Evolutionary conservation across 116 monocot genomes (phyloP), one percentile per base, ranked within the genome.

Genomic region (Iris pallida): DNA sequence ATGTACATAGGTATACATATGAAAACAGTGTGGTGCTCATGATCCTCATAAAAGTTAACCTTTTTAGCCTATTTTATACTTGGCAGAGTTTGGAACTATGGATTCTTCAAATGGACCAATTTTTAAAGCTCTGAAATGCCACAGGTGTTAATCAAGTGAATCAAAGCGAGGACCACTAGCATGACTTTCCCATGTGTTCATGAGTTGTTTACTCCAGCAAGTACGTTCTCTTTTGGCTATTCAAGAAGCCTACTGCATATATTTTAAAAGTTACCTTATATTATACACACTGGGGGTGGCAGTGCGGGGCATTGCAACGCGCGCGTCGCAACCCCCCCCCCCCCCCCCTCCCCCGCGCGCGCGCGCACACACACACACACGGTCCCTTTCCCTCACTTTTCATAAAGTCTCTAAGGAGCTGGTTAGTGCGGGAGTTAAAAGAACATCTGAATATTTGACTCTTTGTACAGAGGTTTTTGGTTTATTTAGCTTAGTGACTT

Each of bases 111-210:
- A 44, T 48, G 67, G 62, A 41, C 42, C 42, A 73, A 46, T 64
- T 46, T 57, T 49, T 47, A 53, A 17, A 55, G 76, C 43, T 46
- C 20, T 68, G 55, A 66, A 6, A 18, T 56, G 55, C 43, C 16
- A 9, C 9, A 75, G n/a, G 60, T 51, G 11, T 66, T 68, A 61
- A 30, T 13, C 43, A 68, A 76, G 83, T 16, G 71, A 80, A 84
- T 92, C 92, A 63, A 86, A 86, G 7, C 92, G 83, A 51, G n/a
- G 52, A 47, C 86, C 81, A 75, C 55, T 79, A 2, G 88, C 85
- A 73, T 92, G 86, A 67, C 86, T 83, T 70, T 74, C 71, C n/a
- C 80, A 88, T 11, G 88, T 88, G 66, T 88, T 92, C 68, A 72
- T 76, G 54, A 88, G 88, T 16, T 75, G 81, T 55, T n/a, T 82